Evolutionary conservation across 2,329 filamentous ascomycete species (phyloP), one percentile per base, ranked within the genome.

Genomic region (Aspergillus glaucus): DNA sequence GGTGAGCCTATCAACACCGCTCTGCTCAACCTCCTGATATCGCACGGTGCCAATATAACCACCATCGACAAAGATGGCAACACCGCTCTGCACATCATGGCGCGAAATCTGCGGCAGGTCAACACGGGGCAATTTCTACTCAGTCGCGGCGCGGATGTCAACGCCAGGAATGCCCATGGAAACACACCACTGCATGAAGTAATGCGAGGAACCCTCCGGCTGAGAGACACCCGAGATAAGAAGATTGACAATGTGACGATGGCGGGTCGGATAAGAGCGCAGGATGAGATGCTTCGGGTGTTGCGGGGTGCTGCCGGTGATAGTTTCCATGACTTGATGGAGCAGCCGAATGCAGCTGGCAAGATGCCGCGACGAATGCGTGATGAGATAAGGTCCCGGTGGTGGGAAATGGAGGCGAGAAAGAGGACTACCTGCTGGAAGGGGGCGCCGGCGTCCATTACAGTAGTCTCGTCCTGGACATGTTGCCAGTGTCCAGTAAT

Each of bases 141-240:
- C 46, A 45, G 36, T 34, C 42, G 32, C 17, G 53, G 55, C 3
- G 54, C 58, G 37, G 50, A 58, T 55, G 36, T 63, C 43, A 30
- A 41, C 12, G 44, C 49, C 14, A 47, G 26, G 40, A 54, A 57
- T 49, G 43, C 45, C 19, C 40, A 51, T 19, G 55, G 55, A n/a
- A 55, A 62, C 22, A 59, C 55, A 36, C 53, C 51, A 1, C 43
- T 61, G 15, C 58, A 62, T 52, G 50, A 52, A 50, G 57, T 51
- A 30, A 51, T 54, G 48, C 43, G 48, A 3, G 50, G 52, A 30
- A 44, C 43, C 41, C 10, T 48, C 30, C 30, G 39, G 22, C 22
- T 44, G 14, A 37, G 41, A 40, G 45, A 30, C 9, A 40, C 14
- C 32, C 41, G n/a, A 43, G 39, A 44, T 24, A 26, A 40, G 36